These are phyloP conservation scores for Kodamaea hsintzibuensis DNA, from an alignment of 805 yeast genomes.

Conservation along the genomic window DNA sequence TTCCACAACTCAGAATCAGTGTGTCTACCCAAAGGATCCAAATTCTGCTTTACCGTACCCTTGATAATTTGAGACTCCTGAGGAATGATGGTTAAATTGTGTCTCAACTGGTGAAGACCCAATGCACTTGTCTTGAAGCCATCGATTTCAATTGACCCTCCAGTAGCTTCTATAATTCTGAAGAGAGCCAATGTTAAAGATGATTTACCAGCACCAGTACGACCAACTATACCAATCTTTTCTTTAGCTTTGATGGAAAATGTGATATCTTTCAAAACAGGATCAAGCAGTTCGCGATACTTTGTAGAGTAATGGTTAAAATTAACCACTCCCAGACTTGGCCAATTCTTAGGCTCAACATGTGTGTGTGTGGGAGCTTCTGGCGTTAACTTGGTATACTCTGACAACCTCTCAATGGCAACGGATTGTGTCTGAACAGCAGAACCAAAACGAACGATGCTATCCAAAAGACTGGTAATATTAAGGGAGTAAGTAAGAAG, in stretches of 20 bases:
- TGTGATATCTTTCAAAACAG: slow-evolving; percentile 24
- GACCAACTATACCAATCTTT: slow-evolving; percentile 31
- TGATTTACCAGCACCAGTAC: slow-evolving; percentile 34
- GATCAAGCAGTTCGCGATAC: slow-evolving; percentile 27
- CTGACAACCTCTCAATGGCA: slow-evolving; percentile 38
- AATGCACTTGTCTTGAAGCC: slow-evolving; percentile 21
- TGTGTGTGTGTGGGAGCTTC: slow-evolving; percentile 48
- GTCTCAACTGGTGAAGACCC: slow-evolving; percentile 29
- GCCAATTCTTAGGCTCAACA: slow-evolving; percentile 48
- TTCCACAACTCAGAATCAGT: slow-evolving; percentile 27
- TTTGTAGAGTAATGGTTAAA: slow-evolving; percentile 26
- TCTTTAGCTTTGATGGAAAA: slow-evolving; percentile 24
- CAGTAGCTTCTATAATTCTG: slow-evolving; percentile 28
- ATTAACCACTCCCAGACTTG: slow-evolving; percentile 21
- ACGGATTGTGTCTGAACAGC: slow-evolving; percentile 36
- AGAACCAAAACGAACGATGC: slow-evolving; percentile 35
- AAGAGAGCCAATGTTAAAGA: slow-evolving; percentile 29
- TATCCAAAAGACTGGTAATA: slow-evolving; percentile 31
- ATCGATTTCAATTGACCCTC: slow-evolving; percentile 27
- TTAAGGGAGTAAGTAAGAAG: slow-evolving; percentile 37
- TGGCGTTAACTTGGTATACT: slow-evolving; percentile 41
- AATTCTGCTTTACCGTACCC: slow-evolving; percentile 26
- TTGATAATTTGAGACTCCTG: slow-evolving; percentile 30
- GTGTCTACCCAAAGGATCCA: slow-evolving; percentile 27
- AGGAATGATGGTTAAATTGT: slow-evolving; percentile 29